Evolutionary conservation across 768 basidiomycete genomes (phyloP).

Genomic region (Dictyophora rubrovolvata): DNA sequence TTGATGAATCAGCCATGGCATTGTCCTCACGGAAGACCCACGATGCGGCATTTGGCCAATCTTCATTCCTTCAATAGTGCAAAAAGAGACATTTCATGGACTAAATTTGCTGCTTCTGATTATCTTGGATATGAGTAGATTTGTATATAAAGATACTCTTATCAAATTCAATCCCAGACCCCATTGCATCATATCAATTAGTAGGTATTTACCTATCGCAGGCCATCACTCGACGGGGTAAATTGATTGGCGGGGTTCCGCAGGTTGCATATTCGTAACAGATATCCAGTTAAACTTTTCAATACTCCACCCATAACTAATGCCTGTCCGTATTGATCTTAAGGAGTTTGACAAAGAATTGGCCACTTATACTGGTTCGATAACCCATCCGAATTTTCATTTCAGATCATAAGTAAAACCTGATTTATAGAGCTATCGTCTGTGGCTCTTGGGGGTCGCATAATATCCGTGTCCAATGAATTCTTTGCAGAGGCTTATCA

Average conservation of each 20-base stretch:
- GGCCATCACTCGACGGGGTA: too few relatives aligned
- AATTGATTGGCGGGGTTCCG: too few relatives aligned
- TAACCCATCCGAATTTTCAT: not conserved
- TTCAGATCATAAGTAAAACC: not conserved
- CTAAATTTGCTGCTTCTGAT: not conserved
- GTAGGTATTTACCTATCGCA: too few relatives aligned
- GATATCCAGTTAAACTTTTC: too few relatives aligned
- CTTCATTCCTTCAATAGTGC: not conserved
- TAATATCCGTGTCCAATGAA: constrained; percentile 80
- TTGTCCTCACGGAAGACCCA: constrained; percentile 79
- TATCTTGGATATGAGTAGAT: not conserved
- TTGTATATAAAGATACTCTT: not conserved
- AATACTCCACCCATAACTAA: not conserved
- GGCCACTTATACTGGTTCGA: constrained; percentile 36
- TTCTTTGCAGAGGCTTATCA: constrained; percentile 88
- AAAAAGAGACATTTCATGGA: not conserved
- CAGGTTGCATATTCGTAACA: too few relatives aligned
- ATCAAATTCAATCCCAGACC: too few relatives aligned
- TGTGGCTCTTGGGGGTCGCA: constrained; percentile 65
- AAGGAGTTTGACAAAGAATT: constrained; percentile 40
- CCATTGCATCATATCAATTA: too few relatives aligned
- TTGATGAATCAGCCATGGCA: constrained; percentile 83
- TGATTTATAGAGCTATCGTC: constrained; percentile 72
- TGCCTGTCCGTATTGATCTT: constrained; percentile 25
- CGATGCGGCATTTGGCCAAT: constrained; percentile 19